phyloP scores from a whole-genome alignment of 768 basidiomycete genomes.

The Russula olivacea region DNA sequence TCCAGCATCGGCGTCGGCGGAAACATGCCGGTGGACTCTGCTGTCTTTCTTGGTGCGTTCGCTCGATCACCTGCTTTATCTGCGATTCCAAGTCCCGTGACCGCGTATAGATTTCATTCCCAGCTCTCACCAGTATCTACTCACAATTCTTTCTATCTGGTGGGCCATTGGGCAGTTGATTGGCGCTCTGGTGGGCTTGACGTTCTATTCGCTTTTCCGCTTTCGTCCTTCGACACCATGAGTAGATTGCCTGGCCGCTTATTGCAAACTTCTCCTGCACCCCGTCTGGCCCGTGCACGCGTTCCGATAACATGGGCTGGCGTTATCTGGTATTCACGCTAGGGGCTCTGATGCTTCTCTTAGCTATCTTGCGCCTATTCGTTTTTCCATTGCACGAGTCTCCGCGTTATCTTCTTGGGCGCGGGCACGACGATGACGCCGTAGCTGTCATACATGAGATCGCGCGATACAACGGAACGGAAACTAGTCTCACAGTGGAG shows the following conservation, averaged over 20 bases:
- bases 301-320: slow-evolving; percentile 57
- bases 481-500: slow-evolving; percentile 39
- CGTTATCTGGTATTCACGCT: slow-evolving; percentile 51
- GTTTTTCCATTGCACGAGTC: slow-evolving; percentile 50
- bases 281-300: slow-evolving; percentile 34
- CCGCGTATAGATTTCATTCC: slow-evolving; percentile 42
- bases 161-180: slow-evolving; percentile 54
- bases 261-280: slow-evolving; percentile 51
- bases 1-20: slow-evolving; percentile 49
- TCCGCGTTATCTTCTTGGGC: slow-evolving; percentile 52
- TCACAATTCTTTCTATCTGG: slow-evolving; percentile 54
- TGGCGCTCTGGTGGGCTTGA: slow-evolving; percentile 38
- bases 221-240: not conserved
- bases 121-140: slow-evolving; percentile 49
- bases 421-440: slow-evolving; percentile 48
- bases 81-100: not conserved
- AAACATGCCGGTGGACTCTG: slow-evolving; percentile 52
- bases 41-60: slow-evolving; percentile 43
- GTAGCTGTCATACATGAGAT: slow-evolving; percentile 44
- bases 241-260: slow-evolving; percentile 53
- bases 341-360: slow-evolving; percentile 46
- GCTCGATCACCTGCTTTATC: not conserved
- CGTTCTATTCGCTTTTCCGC: not conserved
- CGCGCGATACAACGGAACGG: slow-evolving; percentile 45
- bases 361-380: slow-evolving; percentile 51